Evolutionary conservation across 768 basidiomycete species (phyloP).

Genomic region (Suillus occidentalis): DNA sequence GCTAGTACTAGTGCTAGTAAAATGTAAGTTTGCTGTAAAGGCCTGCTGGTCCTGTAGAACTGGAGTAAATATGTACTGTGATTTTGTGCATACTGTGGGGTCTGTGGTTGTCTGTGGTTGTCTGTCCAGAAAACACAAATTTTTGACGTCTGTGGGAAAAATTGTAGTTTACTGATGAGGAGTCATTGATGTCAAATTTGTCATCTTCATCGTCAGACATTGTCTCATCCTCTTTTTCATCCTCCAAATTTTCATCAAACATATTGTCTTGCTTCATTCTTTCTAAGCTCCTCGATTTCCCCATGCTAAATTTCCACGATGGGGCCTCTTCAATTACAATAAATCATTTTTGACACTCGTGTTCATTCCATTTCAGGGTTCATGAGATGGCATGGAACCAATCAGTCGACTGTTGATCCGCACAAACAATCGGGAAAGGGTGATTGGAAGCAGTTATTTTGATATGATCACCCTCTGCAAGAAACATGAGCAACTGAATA

Average conservation of each 20-base stretch:
- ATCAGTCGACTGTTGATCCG: constrained; percentile 97
- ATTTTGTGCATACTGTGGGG: no score
- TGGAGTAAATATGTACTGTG: no score
- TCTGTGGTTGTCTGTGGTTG: no score
- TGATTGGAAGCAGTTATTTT: constrained; percentile 96
- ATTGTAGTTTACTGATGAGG: no score
- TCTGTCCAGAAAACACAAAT: no score
- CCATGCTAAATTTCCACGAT: constrained; percentile 37
- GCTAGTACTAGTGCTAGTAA: no score
- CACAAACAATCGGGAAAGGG: constrained; percentile 98
- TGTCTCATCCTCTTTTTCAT: constrained; percentile 50
- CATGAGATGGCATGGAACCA: constrained; percentile 98
- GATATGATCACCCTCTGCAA: constrained; percentile 96
- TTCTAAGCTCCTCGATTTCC: constrained; percentile 15
- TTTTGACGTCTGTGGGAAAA: no score
- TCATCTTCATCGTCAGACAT: no score
- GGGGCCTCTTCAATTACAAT: constrained; percentile 94
- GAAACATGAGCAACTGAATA: not conserved
- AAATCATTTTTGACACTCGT: constrained; percentile 97
- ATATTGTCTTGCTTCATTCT: constrained; percentile 17
- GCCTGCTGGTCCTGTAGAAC: no score
- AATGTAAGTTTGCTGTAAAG: no score
- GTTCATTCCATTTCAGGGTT: constrained; percentile 98
- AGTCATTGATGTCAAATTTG: no score
- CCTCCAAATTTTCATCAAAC: constrained; percentile 40